Base-by-base conservation (phyloP, 192 early-diverging fungal species). In the Coemansia sp. region DNA sequence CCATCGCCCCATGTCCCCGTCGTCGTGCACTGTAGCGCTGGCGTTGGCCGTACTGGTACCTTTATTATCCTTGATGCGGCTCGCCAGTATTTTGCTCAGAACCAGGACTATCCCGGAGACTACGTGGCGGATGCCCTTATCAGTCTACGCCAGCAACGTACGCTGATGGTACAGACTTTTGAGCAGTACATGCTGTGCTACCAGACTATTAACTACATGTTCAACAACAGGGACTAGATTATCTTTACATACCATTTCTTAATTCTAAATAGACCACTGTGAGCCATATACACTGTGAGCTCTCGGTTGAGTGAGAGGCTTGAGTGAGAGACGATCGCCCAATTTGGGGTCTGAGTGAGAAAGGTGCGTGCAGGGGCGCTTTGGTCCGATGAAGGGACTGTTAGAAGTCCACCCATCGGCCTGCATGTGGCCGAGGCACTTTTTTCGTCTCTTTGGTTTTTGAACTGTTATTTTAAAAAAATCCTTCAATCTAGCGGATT, bases 141-240 rank as follows among this genome's bases (percentile, higher is more conserved):
- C 41, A 73, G 77, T 2, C 83, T 96, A 67, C 82, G 94, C 57
- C 79, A 77, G 59, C 95, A 96, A 69, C 87, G 95, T 57, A 82
- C 93, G 11, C 74, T 84, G 16, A 93, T 94, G 90, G 94, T 96
- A 3, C 95, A 96, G 82, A 91, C 90, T 7, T 64, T 90, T 6
- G 64, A 80, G 24, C 95, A 96, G 84, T 95, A 85, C 75, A 76
- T 86, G 36, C 90, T 94, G 72, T 92, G 92, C 75, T 96, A 96
- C 64, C 89, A 94, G 61, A 89, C 90, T 3, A 68, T 70, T 57
- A 24, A 46, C 65, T 84, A 64, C 49, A 70, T 71, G 68, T 54
- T 84, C 16, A 64, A 60, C 67, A 65, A 61, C 47, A 20, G 33
- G 20, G 22, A 46, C 10, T 69, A 69, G 43, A 57, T 18, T 41